These are phyloP conservation scores for Amoebophrya sp. DNA, from an alignment of 169 alveolate species.

Conservation along the genomic window DNA sequence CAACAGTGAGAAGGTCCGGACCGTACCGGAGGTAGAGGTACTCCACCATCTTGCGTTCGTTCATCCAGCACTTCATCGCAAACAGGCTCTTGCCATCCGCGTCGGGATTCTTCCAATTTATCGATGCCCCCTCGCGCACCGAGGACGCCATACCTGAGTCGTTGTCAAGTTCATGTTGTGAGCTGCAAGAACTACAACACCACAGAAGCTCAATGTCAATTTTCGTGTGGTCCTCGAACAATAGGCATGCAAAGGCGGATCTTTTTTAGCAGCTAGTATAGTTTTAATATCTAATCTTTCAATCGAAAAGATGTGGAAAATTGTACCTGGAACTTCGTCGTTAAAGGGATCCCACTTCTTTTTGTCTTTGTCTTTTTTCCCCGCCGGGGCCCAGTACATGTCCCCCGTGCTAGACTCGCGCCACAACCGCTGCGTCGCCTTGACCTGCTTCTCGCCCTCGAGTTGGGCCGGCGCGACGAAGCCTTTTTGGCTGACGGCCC, in stretches of 20 bases:
- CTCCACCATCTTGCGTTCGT: neutral
- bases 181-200: too few relatives aligned
- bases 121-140: neutral
- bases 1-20: neutral
- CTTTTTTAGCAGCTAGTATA: too few relatives aligned
- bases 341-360: neutral
- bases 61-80: neutral
- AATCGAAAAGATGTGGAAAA: too few relatives aligned
- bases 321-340: neutral
- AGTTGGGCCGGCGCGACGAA: too few relatives aligned
- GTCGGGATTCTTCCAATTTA: neutral
- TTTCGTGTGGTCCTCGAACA: too few relatives aligned
- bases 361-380: neutral
- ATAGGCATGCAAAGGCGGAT: too few relatives aligned
- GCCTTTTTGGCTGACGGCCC: too few relatives aligned
- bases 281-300: too few relatives aligned
- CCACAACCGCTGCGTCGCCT: neutral
- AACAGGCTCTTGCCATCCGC: neutral
- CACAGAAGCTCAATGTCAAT: too few relatives aligned
- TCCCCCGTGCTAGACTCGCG: neutral
- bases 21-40: neutral
- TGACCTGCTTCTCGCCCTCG: too few relatives aligned
- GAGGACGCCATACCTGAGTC: neutral
- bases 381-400: neutral
- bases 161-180: too few relatives aligned